These are phyloP conservation scores for Podaxis carcinomalis DNA, from an alignment of 768 basidiomycete species.

Conservation along the genomic window DNA sequence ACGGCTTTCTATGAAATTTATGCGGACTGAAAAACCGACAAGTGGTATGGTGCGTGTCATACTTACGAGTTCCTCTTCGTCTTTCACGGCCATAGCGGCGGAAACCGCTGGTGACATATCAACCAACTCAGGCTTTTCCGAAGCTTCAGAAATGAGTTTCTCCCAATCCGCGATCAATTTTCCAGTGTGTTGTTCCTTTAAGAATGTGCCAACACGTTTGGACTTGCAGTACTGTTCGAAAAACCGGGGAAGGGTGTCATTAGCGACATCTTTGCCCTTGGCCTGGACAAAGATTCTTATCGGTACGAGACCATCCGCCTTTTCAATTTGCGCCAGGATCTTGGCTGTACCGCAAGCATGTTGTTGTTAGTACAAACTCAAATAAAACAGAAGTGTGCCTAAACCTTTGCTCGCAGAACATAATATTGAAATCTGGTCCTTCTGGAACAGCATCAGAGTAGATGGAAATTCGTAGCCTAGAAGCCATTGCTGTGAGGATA, in stretches of 20 bases:
- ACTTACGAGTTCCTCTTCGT: conserved; percentile 86
- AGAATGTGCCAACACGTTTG: conserved; percentile 66
- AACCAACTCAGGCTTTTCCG: conserved; percentile 64
- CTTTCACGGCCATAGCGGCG: conserved; percentile 79
- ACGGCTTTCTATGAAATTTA: conserved; percentile 59
- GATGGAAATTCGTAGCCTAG: conserved; percentile 98
- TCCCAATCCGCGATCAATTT: conserved; percentile 90
- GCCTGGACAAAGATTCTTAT: conserved; percentile 78
- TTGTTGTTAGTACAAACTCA: conserved; percentile 5
- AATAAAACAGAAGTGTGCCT: conserved; percentile 1
- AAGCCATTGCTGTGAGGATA: conserved; percentile 76
- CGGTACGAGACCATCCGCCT: conserved; percentile 48
- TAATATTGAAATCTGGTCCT: conserved; percentile 70
- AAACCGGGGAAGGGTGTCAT: conserved; percentile 71
- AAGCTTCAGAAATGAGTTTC: conserved; percentile 47
- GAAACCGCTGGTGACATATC: conserved; percentile 80
- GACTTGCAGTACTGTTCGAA: conserved; percentile 55
- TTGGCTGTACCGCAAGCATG: conserved; percentile 52
- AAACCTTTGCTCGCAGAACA: conserved; percentile 89
- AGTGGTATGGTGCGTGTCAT: not conserved
- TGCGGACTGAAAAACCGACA: not conserved
- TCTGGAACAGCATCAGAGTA: conserved; percentile 81
- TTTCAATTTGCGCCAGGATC: conserved; percentile 75
- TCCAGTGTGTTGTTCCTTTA: conserved; percentile 82
- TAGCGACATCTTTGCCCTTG: conserved; percentile 73